Conservation (phyloP, 495 filamentous ascomycete species). For the Cercophora scortea region DNA sequence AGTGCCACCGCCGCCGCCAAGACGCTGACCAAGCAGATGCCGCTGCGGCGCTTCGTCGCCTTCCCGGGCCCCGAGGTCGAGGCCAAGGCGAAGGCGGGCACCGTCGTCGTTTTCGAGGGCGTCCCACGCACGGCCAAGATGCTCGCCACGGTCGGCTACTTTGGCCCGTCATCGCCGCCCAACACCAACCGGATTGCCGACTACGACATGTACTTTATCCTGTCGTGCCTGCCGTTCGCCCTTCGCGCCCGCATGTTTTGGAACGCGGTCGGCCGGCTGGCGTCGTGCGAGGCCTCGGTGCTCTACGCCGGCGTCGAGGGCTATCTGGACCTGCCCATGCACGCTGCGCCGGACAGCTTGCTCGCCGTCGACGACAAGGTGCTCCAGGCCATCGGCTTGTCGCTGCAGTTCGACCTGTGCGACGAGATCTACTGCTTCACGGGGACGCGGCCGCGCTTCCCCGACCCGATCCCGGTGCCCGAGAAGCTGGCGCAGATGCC, state of each 20-base stretch:
- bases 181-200: neutral
- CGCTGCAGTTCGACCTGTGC: conserved; percentile 1
- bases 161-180: too few relatives aligned
- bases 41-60: too few relatives aligned
- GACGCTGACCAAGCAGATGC: too few relatives aligned
- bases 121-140: too few relatives aligned
- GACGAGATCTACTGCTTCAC: conserved; percentile 6
- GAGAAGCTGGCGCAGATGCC: conserved; percentile 3
- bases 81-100: too few relatives aligned
- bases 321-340: too few relatives aligned
- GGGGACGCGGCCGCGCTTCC: conserved; percentile 1
- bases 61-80: too few relatives aligned
- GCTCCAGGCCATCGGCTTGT: conserved; percentile 1
- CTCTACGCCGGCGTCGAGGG: too few relatives aligned
- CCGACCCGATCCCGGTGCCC: conserved; percentile 3
- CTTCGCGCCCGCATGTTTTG: conserved; percentile 4
- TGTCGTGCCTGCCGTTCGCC: conserved; percentile 3
- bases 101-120: too few relatives aligned
- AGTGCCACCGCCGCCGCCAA: too few relatives aligned
- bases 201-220: conserved; percentile 5
- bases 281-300: neutral
- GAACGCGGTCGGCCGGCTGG: neutral
- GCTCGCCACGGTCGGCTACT: too few relatives aligned
- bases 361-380: neutral
- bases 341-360: too few relatives aligned